A percentile compares a stretch with the other conserved stretches of the same genome.
phyloP scores from a whole-genome alignment of 2,329 filamentous ascomycete genomes.

The Nigrospora sphaerica region DNA sequence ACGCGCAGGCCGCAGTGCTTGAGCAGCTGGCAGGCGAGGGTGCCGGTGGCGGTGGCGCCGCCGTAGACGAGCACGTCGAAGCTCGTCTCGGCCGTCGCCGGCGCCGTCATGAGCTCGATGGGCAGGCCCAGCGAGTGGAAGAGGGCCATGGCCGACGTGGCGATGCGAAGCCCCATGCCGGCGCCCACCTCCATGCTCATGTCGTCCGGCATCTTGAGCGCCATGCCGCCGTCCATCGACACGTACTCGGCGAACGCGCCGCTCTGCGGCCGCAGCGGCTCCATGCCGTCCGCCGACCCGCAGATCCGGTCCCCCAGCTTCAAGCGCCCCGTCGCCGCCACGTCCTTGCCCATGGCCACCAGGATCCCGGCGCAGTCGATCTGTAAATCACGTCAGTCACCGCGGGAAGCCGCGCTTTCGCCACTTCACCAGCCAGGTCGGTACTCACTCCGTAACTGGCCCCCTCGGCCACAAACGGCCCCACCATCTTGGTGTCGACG shows the following conservation, averaged over 20 bases:
- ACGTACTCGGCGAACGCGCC: constrained; percentile 30
- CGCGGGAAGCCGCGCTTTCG: too few species aligned
- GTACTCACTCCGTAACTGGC: constrained; percentile 2
- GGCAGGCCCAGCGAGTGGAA: constrained; percentile 21
- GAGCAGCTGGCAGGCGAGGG: constrained; percentile 34
- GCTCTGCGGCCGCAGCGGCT: constrained; percentile 15
- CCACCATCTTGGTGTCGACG: constrained; percentile 5
- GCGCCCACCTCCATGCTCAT: constrained; percentile 23
- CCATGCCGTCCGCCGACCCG: constrained; percentile 25
- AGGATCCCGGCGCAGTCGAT: constrained; percentile 8
- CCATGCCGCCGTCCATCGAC: constrained; percentile 17
- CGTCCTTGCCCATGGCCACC: background rate
- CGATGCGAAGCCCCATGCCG: constrained; percentile 18
- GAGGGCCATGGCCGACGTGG: constrained; percentile 21
- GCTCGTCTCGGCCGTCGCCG: constrained; percentile 7
- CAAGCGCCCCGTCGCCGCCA: constrained; percentile 9
- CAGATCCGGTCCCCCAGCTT: constrained; percentile 26
- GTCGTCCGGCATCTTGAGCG: constrained; percentile 20
- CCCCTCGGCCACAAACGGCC: background rate
- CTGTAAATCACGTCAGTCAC: too few species aligned
- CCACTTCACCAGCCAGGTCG: too few species aligned
- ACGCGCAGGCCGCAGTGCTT: constrained; percentile 8
- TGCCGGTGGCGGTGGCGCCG: constrained; percentile 34
- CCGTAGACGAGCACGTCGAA: constrained; percentile 34
- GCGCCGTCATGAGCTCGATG: constrained; percentile 8